A percentile compares a stretch with the other conserved stretches of the same genome.
These are phyloP conservation scores for Trichoderma guizhouense DNA, from an alignment of 2,329 filamentous ascomycete genomes.

Conservation along the genomic window DNA sequence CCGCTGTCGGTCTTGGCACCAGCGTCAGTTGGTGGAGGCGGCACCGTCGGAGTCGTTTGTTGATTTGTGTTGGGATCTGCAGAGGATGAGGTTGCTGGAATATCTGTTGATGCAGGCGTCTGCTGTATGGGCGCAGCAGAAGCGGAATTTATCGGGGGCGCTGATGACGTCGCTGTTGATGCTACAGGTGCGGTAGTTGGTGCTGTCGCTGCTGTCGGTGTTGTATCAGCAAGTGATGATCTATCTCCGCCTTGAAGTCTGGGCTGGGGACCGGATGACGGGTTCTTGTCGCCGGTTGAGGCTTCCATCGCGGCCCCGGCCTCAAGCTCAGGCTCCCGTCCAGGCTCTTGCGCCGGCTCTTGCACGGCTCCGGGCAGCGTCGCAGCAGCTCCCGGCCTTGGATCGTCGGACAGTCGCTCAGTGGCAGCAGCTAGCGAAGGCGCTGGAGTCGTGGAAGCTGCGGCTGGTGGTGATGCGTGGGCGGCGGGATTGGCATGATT, in stretches of 20 bases:
- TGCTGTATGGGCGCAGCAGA: constrained; percentile 1
- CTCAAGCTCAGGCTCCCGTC: background rate
- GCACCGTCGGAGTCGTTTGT: constrained; percentile 19
- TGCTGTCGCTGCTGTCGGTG: background rate
- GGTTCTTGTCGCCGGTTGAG: background rate
- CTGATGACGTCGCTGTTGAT: background rate
- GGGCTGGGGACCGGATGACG: background rate
- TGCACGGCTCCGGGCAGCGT: background rate
- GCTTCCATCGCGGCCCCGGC: background rate
- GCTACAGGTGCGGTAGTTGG: background rate
- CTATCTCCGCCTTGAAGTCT: background rate
- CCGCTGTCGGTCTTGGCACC: background rate
- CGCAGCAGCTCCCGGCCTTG: background rate
- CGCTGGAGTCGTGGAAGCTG: constrained; percentile 2
- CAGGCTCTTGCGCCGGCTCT: constrained; percentile 9
- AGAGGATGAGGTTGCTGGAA: background rate
- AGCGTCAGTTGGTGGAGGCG: background rate
- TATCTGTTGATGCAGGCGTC: background rate
- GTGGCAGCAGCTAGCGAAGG: background rate
- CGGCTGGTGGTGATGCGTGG: background rate
- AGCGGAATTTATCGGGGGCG: background rate
- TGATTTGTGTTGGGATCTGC: background rate
- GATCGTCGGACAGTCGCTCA: background rate
- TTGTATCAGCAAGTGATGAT: background rate
- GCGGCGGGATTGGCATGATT: constrained; percentile 8